Base-by-base conservation (phyloP, 768 basidiomycete species). In the Tylopilus sp. region DNA sequence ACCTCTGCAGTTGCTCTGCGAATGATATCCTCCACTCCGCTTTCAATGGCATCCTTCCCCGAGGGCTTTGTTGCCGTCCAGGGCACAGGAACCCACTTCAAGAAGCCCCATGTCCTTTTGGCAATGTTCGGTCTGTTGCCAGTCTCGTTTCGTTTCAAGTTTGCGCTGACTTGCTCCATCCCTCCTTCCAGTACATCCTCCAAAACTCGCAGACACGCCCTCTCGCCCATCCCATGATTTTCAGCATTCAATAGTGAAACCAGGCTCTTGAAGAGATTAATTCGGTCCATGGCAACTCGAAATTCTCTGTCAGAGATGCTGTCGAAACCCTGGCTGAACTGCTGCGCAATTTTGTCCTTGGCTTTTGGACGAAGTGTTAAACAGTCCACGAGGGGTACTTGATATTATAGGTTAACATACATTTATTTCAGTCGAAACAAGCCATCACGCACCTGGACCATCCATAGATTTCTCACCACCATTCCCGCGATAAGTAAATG, bases 361-460 rank as follows among this genome's bases (percentile, higher is more conserved):
- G 61, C 65, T 25, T 30, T 58, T 0, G 69, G 67, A 51, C 59
- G 58, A 6, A 38, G 28, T 11, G 10, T 0, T 1, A 61, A 9
- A 19, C 59, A 1, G 3, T 53, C 8, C 0, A 41, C 45, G 24
- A 69, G 50, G 1, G 45, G 50, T 24, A 54, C 68, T 62, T 34
- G n/a, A 16, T 6, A 6, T 13, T 16, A 17, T 30, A 9, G 2
- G 21, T 62, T 25, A 57, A 16, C n/a, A 6, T 14, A 7, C 2
- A 16, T 26, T 7, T 1, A 11, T 28, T 17, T 40, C 21, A 1
- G 33, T 22, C 1, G 11, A 12, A 14, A 3, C 0, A n/a, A 19
- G 46, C 1, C 17, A 21, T 4, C 7, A 33, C 34, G 8, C 12
- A 68, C 59, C 59, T 30, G 44, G 46, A 37, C 43, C 5, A 3